These are phyloP conservation scores for Fusarium sp. DNA, from an alignment of 2,329 filamentous ascomycete species.

Conservation along the genomic window DNA sequence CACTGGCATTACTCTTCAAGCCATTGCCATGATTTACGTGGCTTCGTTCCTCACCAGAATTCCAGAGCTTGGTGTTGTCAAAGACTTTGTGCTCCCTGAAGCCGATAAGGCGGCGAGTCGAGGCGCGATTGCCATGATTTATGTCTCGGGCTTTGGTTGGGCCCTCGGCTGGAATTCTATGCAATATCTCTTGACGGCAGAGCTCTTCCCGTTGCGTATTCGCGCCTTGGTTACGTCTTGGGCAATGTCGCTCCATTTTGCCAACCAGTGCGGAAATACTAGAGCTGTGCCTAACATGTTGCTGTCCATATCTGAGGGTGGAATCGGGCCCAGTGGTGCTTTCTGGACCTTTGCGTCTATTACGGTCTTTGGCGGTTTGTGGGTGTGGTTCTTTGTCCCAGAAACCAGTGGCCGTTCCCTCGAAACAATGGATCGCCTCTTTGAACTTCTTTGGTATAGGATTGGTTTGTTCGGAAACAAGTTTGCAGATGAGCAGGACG, in stretches of 20 bases:
- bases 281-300: constrained; percentile 82
- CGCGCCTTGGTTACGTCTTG: constrained; percentile 76
- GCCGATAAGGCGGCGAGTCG: constrained; percentile 67
- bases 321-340: constrained; percentile 71
- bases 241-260: constrained; percentile 83
- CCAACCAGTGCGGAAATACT: constrained; percentile 81
- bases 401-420: constrained; percentile 75
- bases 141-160: constrained; percentile 75
- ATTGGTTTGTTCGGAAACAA: constrained; percentile 70
- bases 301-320: constrained; percentile 58
- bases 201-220: constrained; percentile 80
- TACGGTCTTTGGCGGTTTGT: constrained; percentile 73
- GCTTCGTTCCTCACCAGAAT: constrained; percentile 71
- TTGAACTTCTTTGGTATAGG: constrained; percentile 77
- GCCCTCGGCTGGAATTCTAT: constrained; percentile 79
- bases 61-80: constrained; percentile 64
- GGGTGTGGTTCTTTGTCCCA: constrained; percentile 78
- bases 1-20: constrained; percentile 69
- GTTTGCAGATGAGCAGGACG: constrained; percentile 61
- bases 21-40: constrained; percentile 71
- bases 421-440: constrained; percentile 78
- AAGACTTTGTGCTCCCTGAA: constrained; percentile 59
- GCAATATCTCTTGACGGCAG: constrained; percentile 82
- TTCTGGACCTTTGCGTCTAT: constrained; percentile 81
- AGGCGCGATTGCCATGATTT: constrained; percentile 79